Conservation (phyloP, 371 early-diverging fungal species). For the Lichtheimia hyalospora region DNA sequence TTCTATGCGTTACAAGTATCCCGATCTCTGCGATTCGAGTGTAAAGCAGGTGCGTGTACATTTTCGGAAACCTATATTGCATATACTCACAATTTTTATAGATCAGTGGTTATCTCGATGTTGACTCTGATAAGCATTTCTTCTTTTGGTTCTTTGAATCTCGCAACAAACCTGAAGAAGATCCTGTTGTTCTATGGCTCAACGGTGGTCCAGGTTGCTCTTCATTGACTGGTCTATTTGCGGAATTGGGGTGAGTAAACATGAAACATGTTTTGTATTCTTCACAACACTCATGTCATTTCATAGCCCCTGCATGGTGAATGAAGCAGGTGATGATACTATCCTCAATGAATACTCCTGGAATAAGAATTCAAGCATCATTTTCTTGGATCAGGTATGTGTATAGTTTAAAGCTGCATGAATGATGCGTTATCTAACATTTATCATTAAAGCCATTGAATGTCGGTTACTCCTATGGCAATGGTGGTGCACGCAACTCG, state of each 20-base stretch:
- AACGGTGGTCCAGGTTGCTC: conserved; percentile 90
- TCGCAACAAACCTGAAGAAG: conserved; percentile 65
- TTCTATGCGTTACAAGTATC: conserved; percentile 65
- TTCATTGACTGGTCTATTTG: conserved; percentile 73
- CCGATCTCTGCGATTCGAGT: conserved; percentile 66
- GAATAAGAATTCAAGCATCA: conserved; percentile 79
- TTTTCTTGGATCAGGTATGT: conserved; percentile 80
- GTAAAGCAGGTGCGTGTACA: conserved; percentile 61
- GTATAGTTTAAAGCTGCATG: neutral
- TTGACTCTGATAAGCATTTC: conserved; percentile 61
- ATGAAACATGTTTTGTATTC: neutral
- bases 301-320: conserved; percentile 63
- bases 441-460: conserved; percentile 50
- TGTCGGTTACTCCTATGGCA: conserved; percentile 73
- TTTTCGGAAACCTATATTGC: neutral
- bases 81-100: neutral
- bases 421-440: neutral
- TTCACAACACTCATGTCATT: neutral
- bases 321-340: conserved; percentile 57
- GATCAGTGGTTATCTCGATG: conserved; percentile 62
- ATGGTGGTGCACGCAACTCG: conserved; percentile 43
- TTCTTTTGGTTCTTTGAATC: conserved; percentile 95
- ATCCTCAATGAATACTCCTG: conserved; percentile 65
- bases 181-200: conserved; percentile 84
- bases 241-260: conserved; percentile 65